These are phyloP conservation scores for Hericium erinaceus DNA, from an alignment of 768 basidiomycete genomes.

Conservation along the genomic window DNA sequence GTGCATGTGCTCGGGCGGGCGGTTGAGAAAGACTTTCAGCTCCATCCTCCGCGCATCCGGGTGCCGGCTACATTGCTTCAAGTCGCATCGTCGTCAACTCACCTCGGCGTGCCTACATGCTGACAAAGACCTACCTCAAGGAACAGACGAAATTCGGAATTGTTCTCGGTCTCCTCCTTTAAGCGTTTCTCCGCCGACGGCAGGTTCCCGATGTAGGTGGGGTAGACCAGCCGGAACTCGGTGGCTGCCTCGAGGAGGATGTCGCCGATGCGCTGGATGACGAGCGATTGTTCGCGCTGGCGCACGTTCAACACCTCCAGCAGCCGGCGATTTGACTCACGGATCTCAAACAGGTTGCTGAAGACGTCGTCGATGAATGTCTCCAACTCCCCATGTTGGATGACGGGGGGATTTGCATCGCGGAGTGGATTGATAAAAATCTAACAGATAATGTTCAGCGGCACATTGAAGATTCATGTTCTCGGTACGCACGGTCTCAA, in stretches of 20 bases:
- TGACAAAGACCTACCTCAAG: constrained; percentile 51
- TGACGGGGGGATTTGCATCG: constrained; percentile 45
- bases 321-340: constrained; percentile 74
- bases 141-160: constrained; percentile 75
- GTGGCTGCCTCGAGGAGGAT: constrained; percentile 81
- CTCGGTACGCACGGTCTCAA: constrained; percentile 50
- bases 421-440: constrained; percentile 48
- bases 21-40: constrained; percentile 69
- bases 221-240: constrained; percentile 82
- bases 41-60: constrained; percentile 55
- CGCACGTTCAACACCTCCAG: constrained; percentile 81
- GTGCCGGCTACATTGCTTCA: constrained; percentile 39
- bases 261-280: constrained; percentile 82
- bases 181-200: constrained; percentile 80
- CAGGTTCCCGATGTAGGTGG: constrained; percentile 75
- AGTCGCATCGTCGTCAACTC: constrained; percentile 7
- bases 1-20: constrained; percentile 75
- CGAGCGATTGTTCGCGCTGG: constrained; percentile 72
- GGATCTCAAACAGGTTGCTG: constrained; percentile 80
- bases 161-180: constrained; percentile 78
- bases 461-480: constrained; percentile 26
- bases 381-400: constrained; percentile 49
- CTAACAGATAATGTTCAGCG: constrained; percentile 27
- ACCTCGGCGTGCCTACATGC: neutral
- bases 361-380: constrained; percentile 88